These are phyloP conservation scores for Veloporphyrellus conicus DNA, from an alignment of 1,284 basidiomycete genomes.

Conservation along the genomic window DNA sequence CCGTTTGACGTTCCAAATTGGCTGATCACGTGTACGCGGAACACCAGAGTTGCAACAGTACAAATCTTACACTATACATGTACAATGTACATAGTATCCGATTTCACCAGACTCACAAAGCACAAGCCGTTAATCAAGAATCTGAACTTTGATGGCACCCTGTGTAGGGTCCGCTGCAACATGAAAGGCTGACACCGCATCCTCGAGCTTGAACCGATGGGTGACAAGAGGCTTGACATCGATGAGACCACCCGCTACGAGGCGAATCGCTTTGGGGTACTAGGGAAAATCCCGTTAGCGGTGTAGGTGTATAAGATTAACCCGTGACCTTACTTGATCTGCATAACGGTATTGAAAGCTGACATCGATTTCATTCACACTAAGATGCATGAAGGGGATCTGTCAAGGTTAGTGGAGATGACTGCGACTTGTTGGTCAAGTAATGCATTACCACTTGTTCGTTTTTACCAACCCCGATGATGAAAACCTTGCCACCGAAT, in stretches of 20 bases:
- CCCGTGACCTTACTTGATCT: conserved; percentile 42
- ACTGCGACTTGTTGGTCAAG: background rate
- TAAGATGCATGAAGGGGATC: conserved; percentile 69
- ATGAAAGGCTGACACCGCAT: conserved; percentile 77
- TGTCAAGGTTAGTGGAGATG: conserved; percentile 20
- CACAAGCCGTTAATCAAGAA: conserved; percentile 41
- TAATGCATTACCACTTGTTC: conserved; percentile 44
- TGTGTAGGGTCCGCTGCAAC: conserved; percentile 64
- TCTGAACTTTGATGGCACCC: conserved; percentile 65
- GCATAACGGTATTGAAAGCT: conserved; percentile 63
- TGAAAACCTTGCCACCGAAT: conserved; percentile 62
- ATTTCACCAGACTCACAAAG: no score
- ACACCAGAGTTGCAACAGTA: background rate
- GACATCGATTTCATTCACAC: conserved; percentile 62
- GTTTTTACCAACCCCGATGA: conserved; percentile 61
- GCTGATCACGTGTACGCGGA: conserved; percentile 16
- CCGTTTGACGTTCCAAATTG: conserved; percentile 2
- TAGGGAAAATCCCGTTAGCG: conserved; percentile 18
- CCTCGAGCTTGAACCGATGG: conserved; percentile 73
- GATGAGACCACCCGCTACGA: conserved; percentile 69
- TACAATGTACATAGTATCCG: no score
- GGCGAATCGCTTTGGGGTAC: conserved; percentile 80
- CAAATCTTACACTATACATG: no score
- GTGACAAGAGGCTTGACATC: conserved; percentile 79
- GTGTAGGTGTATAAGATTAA: background rate